phyloP scores from a whole-genome alignment of 192 early-diverging fungal species.

The Dissophora ornata region DNA sequence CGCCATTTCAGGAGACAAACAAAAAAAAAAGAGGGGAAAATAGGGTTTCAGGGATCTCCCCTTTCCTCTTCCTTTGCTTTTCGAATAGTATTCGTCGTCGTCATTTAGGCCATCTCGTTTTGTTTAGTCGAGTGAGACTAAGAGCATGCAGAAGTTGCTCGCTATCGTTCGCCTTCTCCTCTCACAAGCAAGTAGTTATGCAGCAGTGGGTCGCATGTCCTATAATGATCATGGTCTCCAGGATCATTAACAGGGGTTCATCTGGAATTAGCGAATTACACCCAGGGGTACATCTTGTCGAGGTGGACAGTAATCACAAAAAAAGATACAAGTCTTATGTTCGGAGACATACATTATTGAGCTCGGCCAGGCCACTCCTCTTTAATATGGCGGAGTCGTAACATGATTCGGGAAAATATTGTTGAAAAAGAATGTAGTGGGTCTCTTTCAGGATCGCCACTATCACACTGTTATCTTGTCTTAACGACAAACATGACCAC shows the following conservation, averaged over 20 bases:
- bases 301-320: neutral
- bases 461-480: neutral
- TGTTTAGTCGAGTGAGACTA: constrained; percentile 1
- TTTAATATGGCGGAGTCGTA: constrained; percentile 1
- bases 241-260: neutral
- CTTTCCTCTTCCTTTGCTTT: neutral
- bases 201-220: no score
- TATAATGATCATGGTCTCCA: no score
- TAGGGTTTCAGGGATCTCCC: constrained; percentile 20
- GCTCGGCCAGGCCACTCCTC: no score
- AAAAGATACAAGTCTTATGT: neutral
- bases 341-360: no score
- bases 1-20: neutral
- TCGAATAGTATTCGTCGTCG: neutral
- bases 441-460: no score
- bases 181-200: neutral
- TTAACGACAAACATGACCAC: neutral
- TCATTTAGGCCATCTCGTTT: constrained; percentile 15
- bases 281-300: no score
- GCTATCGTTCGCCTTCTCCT: neutral
- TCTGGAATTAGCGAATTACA: no score
- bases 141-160: constrained; percentile 22
- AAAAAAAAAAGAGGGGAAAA: constrained; percentile 25
- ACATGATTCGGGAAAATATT: neutral
- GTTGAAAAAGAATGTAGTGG: no score